Evolutionary conservation across 108 stramenopile species (phyloP), one percentile per base, ranked within the genome.

Genomic region (Craspedostauros australis): DNA sequence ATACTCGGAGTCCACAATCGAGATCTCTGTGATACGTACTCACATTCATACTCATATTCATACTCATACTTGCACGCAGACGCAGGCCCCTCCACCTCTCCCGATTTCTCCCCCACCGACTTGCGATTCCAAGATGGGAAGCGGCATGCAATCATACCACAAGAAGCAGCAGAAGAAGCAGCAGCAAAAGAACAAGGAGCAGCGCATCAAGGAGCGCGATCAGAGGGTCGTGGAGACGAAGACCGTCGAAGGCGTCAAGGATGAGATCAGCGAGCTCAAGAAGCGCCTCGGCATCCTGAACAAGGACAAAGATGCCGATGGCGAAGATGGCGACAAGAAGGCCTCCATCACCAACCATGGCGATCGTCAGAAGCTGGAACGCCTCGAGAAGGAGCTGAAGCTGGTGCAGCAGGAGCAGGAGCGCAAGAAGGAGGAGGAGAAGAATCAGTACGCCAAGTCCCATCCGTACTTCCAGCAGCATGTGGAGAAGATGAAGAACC

Each of bases 361-460:
- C 12, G 64, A 71, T n/a, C 40, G 54, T 15, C 62, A 56, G 29
- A 82, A 70, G 24, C 28, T 91, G 49, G 77, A 86, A 36, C 62
- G 88, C 22, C 40, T 91, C 37, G 60, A 65, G 24, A 91, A 84
- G 61, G 88, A 91, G 54, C 53, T 86, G 0, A 77, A 70, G 29
- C 64, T 91, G 22, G 56, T 85, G n/a, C 50, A 76, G 19, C 59
- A 66, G 48, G 68, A 72, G 47, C 54, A 66, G 41, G 44, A 60
- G 70, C n/a, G n/a, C n/a, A 52, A 64, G 8, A 52, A 65, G 25
- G n/a, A n/a, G n/a, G n/a, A n/a, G n/a, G n/a, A n/a, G n/a, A n/a
- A n/a, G n/a, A n/a, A n/a, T n/a, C n/a, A n/a, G n/a, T n/a, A n/a
- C 4, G 34, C 60, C 14, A 60, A 62, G 45, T n/a, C n/a, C n/a